A percentile compares a stretch with the other conserved stretches of the same genome.
These are phyloP conservation scores for Escallonia herrerae DNA, from an alignment of 129 eudicot genomes.

Conservation along the genomic window DNA sequence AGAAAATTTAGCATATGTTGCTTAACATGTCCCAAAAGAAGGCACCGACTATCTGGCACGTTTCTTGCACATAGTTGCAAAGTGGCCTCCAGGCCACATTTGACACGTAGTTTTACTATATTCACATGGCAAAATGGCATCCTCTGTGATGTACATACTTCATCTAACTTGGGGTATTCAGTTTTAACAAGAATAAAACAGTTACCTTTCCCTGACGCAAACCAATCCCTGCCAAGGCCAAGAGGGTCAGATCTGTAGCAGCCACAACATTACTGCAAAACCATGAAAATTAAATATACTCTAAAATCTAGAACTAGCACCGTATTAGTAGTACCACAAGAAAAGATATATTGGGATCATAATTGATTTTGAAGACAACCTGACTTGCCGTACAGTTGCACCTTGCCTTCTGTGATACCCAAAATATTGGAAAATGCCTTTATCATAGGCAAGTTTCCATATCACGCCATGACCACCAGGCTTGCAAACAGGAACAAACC, in stretches of 20 bases:
- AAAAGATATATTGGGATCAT: conserved; percentile 2
- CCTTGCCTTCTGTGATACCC: conserved; percentile 74
- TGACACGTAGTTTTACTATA: too few species aligned
- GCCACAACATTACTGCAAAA: conserved; percentile 97
- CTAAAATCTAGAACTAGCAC: conserved; percentile 13
- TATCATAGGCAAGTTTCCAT: conserved; percentile 97
- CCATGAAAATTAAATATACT: conserved; percentile 17
- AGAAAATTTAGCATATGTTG: too few species aligned
- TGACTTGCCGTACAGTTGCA: conserved; percentile 96
- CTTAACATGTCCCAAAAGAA: too few species aligned
- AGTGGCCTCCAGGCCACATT: not conserved
- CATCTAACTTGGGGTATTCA: too few species aligned
- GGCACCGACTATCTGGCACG: not conserved
- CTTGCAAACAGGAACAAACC: conserved; percentile 81
- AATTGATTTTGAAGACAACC: conserved; percentile 32
- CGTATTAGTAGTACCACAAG: conserved; percentile 9
- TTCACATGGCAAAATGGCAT: too few species aligned
- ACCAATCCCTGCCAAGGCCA: conserved; percentile 97
- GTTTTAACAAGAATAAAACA: not conserved
- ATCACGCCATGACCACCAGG: conserved; percentile 99
- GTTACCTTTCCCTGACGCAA: conserved; percentile 70
- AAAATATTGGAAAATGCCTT: conserved; percentile 88
- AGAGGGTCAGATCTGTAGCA: conserved; percentile 89
- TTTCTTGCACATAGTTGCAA: not conserved
- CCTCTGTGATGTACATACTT: too few species aligned